Evolutionary conservation across 2,329 filamentous ascomycete genomes (phyloP), one percentile per base, ranked within the genome.

Genomic region (Teratosphaeria viscida): DNA sequence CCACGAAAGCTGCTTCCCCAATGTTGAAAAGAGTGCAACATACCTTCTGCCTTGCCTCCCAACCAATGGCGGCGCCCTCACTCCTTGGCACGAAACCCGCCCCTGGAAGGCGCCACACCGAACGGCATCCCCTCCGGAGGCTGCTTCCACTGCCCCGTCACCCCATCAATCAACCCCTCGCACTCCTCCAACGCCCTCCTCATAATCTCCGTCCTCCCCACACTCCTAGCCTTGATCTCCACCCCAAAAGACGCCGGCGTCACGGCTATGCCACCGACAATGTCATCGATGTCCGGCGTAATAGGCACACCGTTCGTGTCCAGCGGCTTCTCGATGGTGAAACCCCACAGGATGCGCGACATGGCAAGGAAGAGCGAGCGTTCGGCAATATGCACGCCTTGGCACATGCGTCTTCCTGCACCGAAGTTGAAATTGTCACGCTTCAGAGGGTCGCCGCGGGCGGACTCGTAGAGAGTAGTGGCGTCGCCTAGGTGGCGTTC

Each of bases 271-370:
- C 75, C 76, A 63, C 76, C 73, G 0, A 74, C 77, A 53, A 77
- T 62, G 23, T 68, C 70, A 34, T 77, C 74, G 3, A 65, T 66
- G 56, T 78, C 72, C 0, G 75, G 75, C 0, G 74, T 47, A 19
- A 78, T 72, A 1, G 62, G 63, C 52, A 64, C 66, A 1, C 76
- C 75, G 1, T 65, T 32, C 0, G 26, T 62, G 60, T 74, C 71
- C 14, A 64, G 62, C 1, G 67, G 59, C 0, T 70, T 66, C 39
- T 61, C 52, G 16, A 78, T 72, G 52, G 77, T 61, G 66, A 78
- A 78, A 10, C 77, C 64, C 76, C 76, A 79, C 0, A 76, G 73
- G n/a, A 79, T 70, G 16, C 75, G 72, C 14, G 76, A 75, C 32
- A 79, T 74, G 5, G 73, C 68, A 7, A 71, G 61, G 37, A 66